Evolutionary conservation across 768 basidiomycete species (phyloP).

Genomic region (Termitomyces sp.): DNA sequence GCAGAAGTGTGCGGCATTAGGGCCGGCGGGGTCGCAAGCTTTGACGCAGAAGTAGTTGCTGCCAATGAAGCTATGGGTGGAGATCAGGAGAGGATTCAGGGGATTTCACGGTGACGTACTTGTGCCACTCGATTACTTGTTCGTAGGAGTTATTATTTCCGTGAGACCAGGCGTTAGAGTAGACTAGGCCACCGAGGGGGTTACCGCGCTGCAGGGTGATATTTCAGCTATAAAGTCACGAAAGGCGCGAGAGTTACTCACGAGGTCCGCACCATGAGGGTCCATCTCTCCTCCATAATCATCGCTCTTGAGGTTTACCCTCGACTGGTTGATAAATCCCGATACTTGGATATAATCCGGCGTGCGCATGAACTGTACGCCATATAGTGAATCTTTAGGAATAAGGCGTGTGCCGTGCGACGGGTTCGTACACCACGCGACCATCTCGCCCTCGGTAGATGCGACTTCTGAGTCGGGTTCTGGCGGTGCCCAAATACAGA

Average conservation of each 20-base stretch:
- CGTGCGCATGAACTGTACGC: conserved; percentile 63
- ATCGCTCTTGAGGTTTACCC: conserved; percentile 45
- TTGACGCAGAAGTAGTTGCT: conserved; percentile 54
- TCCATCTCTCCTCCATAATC: conserved; percentile 82
- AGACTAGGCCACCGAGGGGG: conserved; percentile 18
- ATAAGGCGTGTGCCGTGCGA: conserved; percentile 73
- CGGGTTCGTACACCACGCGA: conserved; percentile 77
- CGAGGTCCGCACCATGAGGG: conserved; percentile 68
- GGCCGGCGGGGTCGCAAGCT: conserved; percentile 50
- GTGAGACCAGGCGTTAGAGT: conserved; percentile 21
- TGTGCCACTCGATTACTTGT: conserved; percentile 60
- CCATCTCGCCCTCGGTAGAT: conserved; percentile 66
- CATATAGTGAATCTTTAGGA: conserved; percentile 60
- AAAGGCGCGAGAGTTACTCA: conserved; percentile 12
- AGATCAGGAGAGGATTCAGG: conserved; percentile 5
- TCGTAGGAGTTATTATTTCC: conserved; percentile 32
- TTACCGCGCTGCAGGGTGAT: conserved; percentile 14
- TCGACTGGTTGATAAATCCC: conserved; percentile 63
- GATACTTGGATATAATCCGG: conserved; percentile 59
- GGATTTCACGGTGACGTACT: conserved; percentile 33
- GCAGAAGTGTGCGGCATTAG: conserved; percentile 45
- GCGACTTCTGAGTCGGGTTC: conserved; percentile 54
- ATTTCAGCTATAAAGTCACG: background rate
- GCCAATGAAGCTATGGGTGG: conserved; percentile 53
- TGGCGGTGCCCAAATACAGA: conserved; percentile 65